Evolutionary conservation across 495 filamentous ascomycete species (phyloP), one percentile per base, ranked within the genome.

Genomic region (Penicillium silybi): DNA sequence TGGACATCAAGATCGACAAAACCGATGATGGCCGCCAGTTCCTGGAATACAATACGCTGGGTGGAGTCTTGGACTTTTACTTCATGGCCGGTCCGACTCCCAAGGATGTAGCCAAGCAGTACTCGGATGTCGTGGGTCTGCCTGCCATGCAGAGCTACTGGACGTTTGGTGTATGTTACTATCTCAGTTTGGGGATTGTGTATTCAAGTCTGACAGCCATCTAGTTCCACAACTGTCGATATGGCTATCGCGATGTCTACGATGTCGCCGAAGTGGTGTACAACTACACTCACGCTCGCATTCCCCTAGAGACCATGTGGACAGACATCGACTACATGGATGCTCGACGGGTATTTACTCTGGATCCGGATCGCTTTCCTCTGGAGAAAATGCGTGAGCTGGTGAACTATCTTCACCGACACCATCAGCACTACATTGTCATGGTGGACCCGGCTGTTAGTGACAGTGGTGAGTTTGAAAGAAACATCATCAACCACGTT

Each of bases 291-390:
- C 63, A 73, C 26, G 88, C 89, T 10, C 68, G 68, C 7, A 95
- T 95, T 53, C 90, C 90, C 0, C 71, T 96, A 7, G 89, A 96
- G 66, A 90, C 87, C 0, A 89, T 91, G 83, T 95, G 90, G 89
- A 92, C 86, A 4, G 88, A 92, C 60, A 92, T 92, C 44, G 76
- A 90, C 59, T 90, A 92, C 64, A 89, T 90, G 85, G 75, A 84
- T 58, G 53, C 59, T 10, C 70, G 86, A 63, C 74, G 71, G 53
- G 80, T 90, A 41, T 93, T 96, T 65, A 85, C 86, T 1, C 72
- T 89, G 16, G 90, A 92, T 57, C 81, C 85, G 0, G 73, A 86
- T 3, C 76, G 87, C 32, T 96, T 86, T 66, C 83, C 88, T 0
- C 53, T 91, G 4, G 57, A 78, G 3, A 80, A 75, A 54, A 79